phyloP scores from a whole-genome alignment of 306 rosid genomes.

The Coriaria nepalensis region DNA sequence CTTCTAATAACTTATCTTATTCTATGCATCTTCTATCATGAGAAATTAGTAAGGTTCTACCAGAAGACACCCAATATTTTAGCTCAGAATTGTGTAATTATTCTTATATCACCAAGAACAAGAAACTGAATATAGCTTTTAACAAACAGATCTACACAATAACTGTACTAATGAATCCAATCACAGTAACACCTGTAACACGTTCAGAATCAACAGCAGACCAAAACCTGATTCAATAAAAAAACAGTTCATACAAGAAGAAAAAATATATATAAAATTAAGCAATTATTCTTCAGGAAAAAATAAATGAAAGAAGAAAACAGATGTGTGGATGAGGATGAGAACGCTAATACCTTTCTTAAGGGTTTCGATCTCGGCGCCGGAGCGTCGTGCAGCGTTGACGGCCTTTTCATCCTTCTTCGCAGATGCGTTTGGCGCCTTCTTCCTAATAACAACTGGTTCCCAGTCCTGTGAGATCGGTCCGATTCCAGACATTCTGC shows the following conservation, averaged over 20 bases:
- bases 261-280: background rate
- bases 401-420: constrained; percentile 88
- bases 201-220: background rate
- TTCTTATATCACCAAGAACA: too few relatives aligned
- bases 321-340: background rate
- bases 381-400: constrained; percentile 85
- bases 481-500: constrained; percentile 57
- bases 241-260: background rate
- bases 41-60: too few relatives aligned
- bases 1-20: too few relatives aligned
- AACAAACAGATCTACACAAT: too few relatives aligned
- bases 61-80: too few relatives aligned
- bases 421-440: constrained; percentile 77
- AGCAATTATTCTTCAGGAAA: too few relatives aligned
- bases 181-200: too few relatives aligned
- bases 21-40: too few relatives aligned
- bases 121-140: too few relatives aligned
- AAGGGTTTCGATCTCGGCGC: constrained; percentile 70
- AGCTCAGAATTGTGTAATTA: too few relatives aligned
- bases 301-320: background rate
- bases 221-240: background rate
- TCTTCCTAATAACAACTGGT: constrained; percentile 73
- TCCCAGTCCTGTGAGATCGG: constrained; percentile 83
- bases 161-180: too few relatives aligned
- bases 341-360: constrained; percentile 35